Evolutionary conservation across 2,329 filamentous ascomycete genomes (phyloP).

Genomic region (Scedosporium minutisporum): DNA sequence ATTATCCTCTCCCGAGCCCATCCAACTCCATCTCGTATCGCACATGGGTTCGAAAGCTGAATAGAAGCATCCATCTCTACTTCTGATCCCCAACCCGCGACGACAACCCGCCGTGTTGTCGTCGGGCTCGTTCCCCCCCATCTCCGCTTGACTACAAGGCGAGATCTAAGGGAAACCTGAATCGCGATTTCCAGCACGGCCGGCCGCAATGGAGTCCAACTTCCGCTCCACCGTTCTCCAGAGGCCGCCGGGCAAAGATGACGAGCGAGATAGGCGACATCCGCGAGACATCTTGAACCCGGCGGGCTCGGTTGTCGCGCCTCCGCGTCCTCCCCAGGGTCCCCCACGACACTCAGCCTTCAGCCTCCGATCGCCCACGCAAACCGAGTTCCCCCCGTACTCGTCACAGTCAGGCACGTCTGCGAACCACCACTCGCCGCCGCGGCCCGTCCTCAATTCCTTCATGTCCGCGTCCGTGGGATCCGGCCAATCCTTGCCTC

Average conservation of each 20-base stretch:
- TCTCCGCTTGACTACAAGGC: background rate
- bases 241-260: conserved; percentile 31
- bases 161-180: conserved; percentile 6
- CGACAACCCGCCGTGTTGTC: background rate
- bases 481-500: conserved; percentile 18
- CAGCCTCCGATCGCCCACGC: conserved; percentile 39
- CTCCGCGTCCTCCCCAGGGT: conserved; percentile 12
- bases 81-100: background rate
- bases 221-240: conserved; percentile 42
- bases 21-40: background rate
- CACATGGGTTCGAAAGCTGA: conserved; percentile 3
- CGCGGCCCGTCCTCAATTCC: conserved; percentile 16
- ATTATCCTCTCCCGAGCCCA: background rate
- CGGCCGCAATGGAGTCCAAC: conserved; percentile 32
- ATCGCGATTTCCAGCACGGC: conserved; percentile 10
- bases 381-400: conserved; percentile 27
- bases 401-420: conserved; percentile 11
- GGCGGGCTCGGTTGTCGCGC: conserved; percentile 16
- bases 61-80: background rate
- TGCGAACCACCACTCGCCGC: conserved; percentile 8
- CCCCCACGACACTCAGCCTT: conserved; percentile 32
- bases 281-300: conserved; percentile 39
- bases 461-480: conserved; percentile 27
- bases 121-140: background rate
- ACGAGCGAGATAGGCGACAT: conserved; percentile 22